phyloP scores from a whole-genome alignment of 176 grass and related monocot species.

The Hordeum vulgare region DNA sequence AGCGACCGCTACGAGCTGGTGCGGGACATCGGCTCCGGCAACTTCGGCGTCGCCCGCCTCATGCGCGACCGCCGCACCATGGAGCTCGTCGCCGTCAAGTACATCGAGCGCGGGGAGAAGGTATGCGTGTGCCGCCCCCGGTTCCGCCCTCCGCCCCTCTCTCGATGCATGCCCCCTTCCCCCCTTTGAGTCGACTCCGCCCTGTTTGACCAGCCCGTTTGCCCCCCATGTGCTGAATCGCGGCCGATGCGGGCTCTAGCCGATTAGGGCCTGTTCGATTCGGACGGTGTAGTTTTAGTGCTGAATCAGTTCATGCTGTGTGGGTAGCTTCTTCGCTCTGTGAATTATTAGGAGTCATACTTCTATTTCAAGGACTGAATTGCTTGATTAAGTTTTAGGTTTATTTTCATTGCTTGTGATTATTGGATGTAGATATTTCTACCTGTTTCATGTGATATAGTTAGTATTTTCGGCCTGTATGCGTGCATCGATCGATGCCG shows the following conservation, averaged over 20 bases:
- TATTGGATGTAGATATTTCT: neutral
- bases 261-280: slow-evolving; percentile 21
- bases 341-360: neutral
- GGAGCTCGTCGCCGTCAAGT: slow-evolving; percentile 92
- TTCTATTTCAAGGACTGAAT: neutral
- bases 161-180: neutral
- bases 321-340: neutral
- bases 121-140: slow-evolving; percentile 1
- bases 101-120: slow-evolving; percentile 94
- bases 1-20: slow-evolving; percentile 88
- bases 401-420: neutral
- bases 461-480: neutral
- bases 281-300: neutral
- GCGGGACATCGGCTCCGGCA: slow-evolving; percentile 82
- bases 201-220: slow-evolving; percentile 2
- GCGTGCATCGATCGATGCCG: neutral
- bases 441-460: slow-evolving; percentile 5
- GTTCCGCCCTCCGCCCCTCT: neutral
- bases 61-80: slow-evolving; percentile 81
- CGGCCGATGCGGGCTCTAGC: neutral
- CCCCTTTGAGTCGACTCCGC: neutral
- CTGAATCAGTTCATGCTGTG: neutral
- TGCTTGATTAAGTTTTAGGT: neutral
- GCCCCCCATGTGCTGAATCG: neutral
- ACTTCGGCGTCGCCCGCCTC: slow-evolving; percentile 82